A percentile compares a stretch with the other conserved stretches of the same genome.
These are phyloP conservation scores for Macrophomina pseudophaseolina DNA, from an alignment of 2,329 filamentous ascomycete species.

Conservation along the genomic window DNA sequence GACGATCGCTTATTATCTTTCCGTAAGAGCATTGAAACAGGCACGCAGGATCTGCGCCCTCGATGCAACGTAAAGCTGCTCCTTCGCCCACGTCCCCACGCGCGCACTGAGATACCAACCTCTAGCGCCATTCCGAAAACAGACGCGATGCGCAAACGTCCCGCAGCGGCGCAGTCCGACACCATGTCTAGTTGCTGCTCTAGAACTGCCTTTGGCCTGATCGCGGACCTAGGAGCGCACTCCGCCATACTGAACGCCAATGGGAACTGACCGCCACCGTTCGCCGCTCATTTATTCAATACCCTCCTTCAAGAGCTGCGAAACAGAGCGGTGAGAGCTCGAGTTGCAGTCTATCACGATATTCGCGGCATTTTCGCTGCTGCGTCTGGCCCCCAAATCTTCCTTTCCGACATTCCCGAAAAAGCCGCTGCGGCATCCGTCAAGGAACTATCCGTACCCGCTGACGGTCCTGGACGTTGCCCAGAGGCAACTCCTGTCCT, in stretches of 20 bases:
- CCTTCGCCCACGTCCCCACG: constrained; percentile 21
- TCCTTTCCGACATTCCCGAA: constrained; percentile 18
- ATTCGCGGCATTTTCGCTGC: constrained; percentile 21
- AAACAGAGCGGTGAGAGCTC: constrained; percentile 15
- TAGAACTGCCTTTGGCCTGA: constrained; percentile 25
- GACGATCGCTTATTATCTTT: constrained; percentile 23
- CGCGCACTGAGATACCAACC: constrained; percentile 3
- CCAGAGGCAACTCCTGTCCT: not conserved
- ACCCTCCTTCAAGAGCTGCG: not conserved
- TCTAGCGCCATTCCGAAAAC: constrained; percentile 11
- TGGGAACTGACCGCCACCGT: not conserved
- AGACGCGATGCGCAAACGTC: constrained; percentile 25
- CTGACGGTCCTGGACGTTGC: not conserved
- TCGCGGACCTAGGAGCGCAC: constrained; percentile 16
- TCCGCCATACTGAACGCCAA: constrained; percentile 12
- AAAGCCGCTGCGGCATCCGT: constrained; percentile 14
- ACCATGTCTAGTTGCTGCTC: constrained; percentile 22
- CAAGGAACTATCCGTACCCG: constrained; percentile 24
- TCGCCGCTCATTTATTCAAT: constrained; percentile 23
- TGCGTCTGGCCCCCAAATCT: constrained; percentile 12
- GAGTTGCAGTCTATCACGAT: constrained; percentile 18
- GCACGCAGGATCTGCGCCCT: constrained; percentile 23
- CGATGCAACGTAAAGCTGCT: constrained; percentile 23
- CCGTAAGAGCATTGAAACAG: constrained; percentile 24
- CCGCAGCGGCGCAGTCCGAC: constrained; percentile 26